phyloP scores from a whole-genome alignment of 2,329 filamentous ascomycete species.

The Calycina marina region DNA sequence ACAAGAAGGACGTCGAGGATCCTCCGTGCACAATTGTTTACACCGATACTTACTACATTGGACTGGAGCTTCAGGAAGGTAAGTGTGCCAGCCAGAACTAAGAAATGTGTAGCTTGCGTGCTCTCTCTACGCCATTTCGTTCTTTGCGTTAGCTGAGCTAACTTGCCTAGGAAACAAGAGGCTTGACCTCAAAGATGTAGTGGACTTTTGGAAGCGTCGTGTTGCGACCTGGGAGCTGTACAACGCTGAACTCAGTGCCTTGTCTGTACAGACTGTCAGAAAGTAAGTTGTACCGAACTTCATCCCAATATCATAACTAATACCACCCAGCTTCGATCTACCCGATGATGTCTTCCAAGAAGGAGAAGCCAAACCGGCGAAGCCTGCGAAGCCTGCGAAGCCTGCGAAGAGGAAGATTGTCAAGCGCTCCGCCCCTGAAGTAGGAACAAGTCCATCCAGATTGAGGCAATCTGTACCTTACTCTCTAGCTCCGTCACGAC shows the following conservation, averaged over 20 bases:
- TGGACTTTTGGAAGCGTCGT: conserved; percentile 72
- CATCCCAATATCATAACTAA: conserved; percentile 3
- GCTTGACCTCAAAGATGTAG: conserved; percentile 67
- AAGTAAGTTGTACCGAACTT: conserved; percentile 44
- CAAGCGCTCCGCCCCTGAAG: conserved; percentile 20
- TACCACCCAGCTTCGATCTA: conserved; percentile 55
- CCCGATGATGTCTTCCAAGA: conserved; percentile 79
- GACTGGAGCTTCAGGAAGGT: conserved; percentile 67
- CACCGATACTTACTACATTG: conserved; percentile 90
- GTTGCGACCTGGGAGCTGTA: conserved; percentile 67
- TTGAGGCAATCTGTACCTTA: conserved; percentile 3
- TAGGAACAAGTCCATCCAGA: conserved; percentile 14
- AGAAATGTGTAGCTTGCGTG: too few species aligned
- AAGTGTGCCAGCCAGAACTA: too few species aligned
- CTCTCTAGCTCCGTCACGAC: background rate
- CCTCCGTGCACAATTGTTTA: conserved; percentile 37
- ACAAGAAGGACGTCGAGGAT: conserved; percentile 24
- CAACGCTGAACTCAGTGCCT: conserved; percentile 57
- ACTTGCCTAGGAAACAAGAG: conserved; percentile 44
- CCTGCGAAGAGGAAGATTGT: conserved; percentile 18
- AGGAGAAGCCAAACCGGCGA: conserved; percentile 54
- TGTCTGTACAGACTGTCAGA: conserved; percentile 61
- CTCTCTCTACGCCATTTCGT: too few species aligned
- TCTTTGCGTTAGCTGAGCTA: too few species aligned
- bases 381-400: too few species aligned